Evolutionary conservation across 768 basidiomycete species (phyloP).

Genomic region (Fistulinella prunicolor): DNA sequence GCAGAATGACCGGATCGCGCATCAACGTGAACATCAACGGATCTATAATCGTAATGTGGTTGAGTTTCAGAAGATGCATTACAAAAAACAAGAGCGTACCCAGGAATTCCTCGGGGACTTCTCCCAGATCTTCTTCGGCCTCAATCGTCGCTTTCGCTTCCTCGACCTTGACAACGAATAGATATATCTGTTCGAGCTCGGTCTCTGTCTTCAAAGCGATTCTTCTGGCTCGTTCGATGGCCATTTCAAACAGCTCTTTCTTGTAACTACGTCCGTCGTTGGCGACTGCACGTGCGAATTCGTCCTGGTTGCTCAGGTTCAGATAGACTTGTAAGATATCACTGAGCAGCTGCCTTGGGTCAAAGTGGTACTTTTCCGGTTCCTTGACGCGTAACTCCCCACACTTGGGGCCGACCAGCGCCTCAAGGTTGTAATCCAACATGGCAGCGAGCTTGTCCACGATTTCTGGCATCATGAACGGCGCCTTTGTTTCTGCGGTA

Average conservation of each 20-base stretch:
- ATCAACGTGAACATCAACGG: slow-evolving; percentile 90
- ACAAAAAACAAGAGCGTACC: slow-evolving; percentile 47
- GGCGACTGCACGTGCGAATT: slow-evolving; percentile 85
- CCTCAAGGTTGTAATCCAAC: slow-evolving; percentile 91
- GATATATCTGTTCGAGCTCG: slow-evolving; percentile 68
- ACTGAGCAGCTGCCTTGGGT: slow-evolving; percentile 74
- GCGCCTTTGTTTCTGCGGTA: slow-evolving; percentile 85
- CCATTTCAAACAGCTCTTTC: slow-evolving; percentile 77
- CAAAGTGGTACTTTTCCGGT: slow-evolving; percentile 85
- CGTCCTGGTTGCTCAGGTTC: slow-evolving; percentile 76
- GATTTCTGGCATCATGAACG: slow-evolving; percentile 96
- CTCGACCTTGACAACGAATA: slow-evolving; percentile 82
- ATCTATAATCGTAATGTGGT: slow-evolving; percentile 44
- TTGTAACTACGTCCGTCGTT: slow-evolving; percentile 92
- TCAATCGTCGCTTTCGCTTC: slow-evolving; percentile 74
- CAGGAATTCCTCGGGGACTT: slow-evolving; percentile 92
- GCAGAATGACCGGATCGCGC: slow-evolving; percentile 91
- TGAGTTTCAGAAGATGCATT: neutral
- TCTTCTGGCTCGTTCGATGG: slow-evolving; percentile 61
- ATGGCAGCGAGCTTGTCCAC: slow-evolving; percentile 94
- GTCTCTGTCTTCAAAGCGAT: slow-evolving; percentile 67
- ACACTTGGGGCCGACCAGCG: slow-evolving; percentile 85
- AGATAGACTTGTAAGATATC: slow-evolving; percentile 90
- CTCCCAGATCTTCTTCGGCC: slow-evolving; percentile 89
- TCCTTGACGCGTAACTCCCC: slow-evolving; percentile 83